Evolutionary conservation across 2,329 filamentous ascomycete genomes (phyloP).

Genomic region (Colletotrichum brevisporum): DNA sequence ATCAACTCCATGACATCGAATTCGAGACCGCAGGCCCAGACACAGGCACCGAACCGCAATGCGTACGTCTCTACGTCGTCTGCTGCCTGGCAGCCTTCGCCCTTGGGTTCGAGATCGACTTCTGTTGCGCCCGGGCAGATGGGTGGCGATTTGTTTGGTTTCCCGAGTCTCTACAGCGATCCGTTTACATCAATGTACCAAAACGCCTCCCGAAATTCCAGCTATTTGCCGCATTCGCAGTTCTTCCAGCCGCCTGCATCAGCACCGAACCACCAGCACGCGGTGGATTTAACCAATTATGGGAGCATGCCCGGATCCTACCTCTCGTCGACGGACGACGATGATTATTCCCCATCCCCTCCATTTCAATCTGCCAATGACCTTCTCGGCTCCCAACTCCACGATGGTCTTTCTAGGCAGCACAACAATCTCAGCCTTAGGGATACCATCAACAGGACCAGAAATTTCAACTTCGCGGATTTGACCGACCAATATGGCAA

Average conservation of each 20-base stretch:
- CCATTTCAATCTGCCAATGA: conserved; percentile 17
- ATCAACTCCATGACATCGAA: conserved; percentile 36
- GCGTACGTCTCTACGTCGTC: background rate
- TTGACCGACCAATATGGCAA: conserved; percentile 53
- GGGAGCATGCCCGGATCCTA: conserved; percentile 28
- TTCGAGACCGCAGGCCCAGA: conserved; percentile 5
- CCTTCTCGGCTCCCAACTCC: background rate
- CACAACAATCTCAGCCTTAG: conserved; percentile 15
- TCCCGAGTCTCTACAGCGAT: too few relatives aligned
- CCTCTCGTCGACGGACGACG: conserved; percentile 15
- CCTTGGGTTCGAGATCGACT: too few relatives aligned
- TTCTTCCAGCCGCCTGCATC: too few relatives aligned
- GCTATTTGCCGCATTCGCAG: too few relatives aligned
- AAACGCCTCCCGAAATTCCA: too few relatives aligned
- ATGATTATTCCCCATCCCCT: background rate
- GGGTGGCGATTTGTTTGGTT: too few relatives aligned
- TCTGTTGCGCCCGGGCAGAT: too few relatives aligned
- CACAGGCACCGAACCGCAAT: background rate
- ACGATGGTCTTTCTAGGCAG: background rate
- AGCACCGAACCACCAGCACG: too few relatives aligned
- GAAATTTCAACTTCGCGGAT: conserved; percentile 39
- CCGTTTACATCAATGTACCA: too few relatives aligned
- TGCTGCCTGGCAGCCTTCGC: too few relatives aligned
- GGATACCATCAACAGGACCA: conserved; percentile 35
- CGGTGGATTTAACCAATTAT: too few relatives aligned